Percentiles rank a stretch among this genome's conserved stretches.
Evolutionary conservation across 441 rosid species (phyloP).

Genomic region (Omphalea diandra): DNA sequence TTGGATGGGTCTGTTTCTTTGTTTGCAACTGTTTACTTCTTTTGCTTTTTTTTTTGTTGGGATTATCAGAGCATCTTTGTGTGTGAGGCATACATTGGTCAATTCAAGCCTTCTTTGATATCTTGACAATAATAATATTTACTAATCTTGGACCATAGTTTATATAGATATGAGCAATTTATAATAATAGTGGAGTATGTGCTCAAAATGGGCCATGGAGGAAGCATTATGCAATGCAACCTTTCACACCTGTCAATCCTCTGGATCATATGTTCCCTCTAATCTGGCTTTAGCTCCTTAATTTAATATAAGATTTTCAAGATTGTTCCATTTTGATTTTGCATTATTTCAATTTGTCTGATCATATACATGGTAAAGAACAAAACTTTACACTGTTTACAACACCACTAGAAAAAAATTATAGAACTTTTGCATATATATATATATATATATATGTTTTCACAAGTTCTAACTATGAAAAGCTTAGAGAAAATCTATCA

Average conservation of each 20-base stretch:
- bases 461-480: no score
- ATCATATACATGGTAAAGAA: no score
- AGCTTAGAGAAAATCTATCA: conserved; percentile 15
- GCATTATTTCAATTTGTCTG: no score
- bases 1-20: conserved; percentile 20
- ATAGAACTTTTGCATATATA: no score
- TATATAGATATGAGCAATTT: not conserved
- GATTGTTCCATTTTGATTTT: not conserved
- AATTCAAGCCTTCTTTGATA: conserved; percentile 26
- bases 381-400: no score
- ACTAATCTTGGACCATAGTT: not conserved
- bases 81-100: conserved; percentile 27
- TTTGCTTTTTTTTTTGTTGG: not conserved
- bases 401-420: no score
- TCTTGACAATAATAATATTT: conserved; percentile 19
- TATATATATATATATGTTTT: no score
- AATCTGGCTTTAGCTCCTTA: not conserved
- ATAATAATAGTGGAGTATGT: not conserved
- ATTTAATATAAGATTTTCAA: not conserved
- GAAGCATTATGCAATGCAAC: not conserved
- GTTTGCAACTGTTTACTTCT: not conserved
- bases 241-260: conserved; percentile 23
- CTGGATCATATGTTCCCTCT: conserved; percentile 6
- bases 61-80: not conserved
- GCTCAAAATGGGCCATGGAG: conserved; percentile 15